Conservation (phyloP, 2,329 filamentous ascomycete species). For the Aspergillus ochraceus region DNA sequence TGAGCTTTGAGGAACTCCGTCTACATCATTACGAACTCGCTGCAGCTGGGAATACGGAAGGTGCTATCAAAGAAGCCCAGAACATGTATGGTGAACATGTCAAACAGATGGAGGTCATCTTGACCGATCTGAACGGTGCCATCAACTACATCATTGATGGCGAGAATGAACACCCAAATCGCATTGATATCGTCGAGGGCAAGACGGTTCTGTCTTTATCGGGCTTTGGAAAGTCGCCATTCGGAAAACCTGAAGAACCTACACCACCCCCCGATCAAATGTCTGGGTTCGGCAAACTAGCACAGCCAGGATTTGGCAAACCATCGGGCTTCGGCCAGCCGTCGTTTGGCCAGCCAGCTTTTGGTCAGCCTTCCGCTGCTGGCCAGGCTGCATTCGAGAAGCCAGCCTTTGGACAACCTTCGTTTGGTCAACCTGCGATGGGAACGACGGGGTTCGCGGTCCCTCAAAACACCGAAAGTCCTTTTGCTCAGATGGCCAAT, state of each 20-base stretch:
- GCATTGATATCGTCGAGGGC: constrained; percentile 55
- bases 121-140: constrained; percentile 70
- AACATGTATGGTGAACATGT: constrained; percentile 64
- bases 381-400: constrained; percentile 32
- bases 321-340: constrained; percentile 28
- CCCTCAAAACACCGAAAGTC: constrained; percentile 24
- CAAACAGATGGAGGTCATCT: constrained; percentile 69
- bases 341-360: constrained; percentile 25
- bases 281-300: constrained; percentile 28
- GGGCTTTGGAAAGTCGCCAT: constrained; percentile 19
- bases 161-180: constrained; percentile 72
- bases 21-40: constrained; percentile 67
- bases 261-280: constrained; percentile 20
- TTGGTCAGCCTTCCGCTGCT: constrained; percentile 44
- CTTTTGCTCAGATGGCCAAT: constrained; percentile 46
- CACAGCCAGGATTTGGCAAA: constrained; percentile 18
- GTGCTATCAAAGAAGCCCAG: constrained; percentile 53
- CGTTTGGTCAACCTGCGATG: constrained; percentile 27
- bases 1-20: constrained; percentile 85
- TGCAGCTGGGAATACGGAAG: constrained; percentile 59
- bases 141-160: constrained; percentile 67
- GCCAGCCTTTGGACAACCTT: constrained; percentile 45
- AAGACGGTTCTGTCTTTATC: constrained; percentile 21
- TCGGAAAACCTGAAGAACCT: constrained; percentile 30
- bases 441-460: constrained; percentile 34